These are phyloP conservation scores for Elsinoe fawcettii DNA, from an alignment of 2,329 filamentous ascomycete genomes.

Conservation along the genomic window DNA sequence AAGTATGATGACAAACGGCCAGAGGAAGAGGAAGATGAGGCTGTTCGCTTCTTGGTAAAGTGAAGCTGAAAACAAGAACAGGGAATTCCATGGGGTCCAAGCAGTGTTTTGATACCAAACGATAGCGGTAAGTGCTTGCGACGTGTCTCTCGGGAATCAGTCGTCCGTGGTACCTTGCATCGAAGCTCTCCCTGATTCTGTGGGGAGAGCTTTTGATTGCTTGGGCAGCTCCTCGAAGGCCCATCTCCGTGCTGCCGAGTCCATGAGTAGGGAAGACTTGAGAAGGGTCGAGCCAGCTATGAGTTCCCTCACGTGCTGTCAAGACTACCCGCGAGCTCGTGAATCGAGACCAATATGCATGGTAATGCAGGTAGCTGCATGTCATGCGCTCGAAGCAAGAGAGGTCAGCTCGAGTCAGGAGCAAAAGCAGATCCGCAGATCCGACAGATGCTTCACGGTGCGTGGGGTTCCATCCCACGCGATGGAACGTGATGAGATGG, in stretches of 20 bases:
- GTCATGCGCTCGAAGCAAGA: neutral
- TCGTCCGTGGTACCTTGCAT: conserved; percentile 13
- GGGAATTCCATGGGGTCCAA: neutral
- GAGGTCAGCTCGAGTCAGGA: neutral
- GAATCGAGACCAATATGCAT: neutral
- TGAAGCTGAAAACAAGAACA: neutral
- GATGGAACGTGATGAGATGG: neutral
- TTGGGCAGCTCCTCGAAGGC: neutral
- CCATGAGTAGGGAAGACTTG: neutral
- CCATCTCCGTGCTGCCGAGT: neutral
- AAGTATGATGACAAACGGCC: conserved; percentile 11
- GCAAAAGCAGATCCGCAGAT: neutral
- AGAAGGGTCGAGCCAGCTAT: too few species aligned
- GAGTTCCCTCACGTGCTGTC: neutral
- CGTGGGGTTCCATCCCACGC: neutral
- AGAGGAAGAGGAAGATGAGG: neutral
- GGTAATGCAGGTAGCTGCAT: neutral
- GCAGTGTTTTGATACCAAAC: neutral
- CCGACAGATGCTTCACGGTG: neutral
- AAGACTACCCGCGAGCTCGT: neutral
- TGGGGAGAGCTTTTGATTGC: conserved; percentile 6
- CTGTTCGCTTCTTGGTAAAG: neutral
- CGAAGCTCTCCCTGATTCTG: neutral
- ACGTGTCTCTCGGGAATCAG: conserved; percentile 6
- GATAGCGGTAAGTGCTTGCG: neutral